These are phyloP conservation scores for Stenogyne calaminthoides DNA, from an alignment of 305 asterid species.

Conservation along the genomic window DNA sequence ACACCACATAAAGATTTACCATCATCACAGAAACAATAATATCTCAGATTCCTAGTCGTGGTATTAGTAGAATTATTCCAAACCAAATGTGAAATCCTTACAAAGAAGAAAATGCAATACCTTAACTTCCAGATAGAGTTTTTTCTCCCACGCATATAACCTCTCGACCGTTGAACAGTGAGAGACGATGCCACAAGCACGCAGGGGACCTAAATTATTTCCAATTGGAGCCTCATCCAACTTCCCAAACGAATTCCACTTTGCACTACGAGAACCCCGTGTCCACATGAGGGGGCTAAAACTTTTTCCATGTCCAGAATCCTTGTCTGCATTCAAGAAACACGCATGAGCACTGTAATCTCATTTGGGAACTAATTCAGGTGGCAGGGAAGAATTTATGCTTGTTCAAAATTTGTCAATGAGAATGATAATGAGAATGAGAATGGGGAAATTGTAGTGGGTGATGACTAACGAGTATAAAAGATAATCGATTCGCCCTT, in stretches of 20 bases:
- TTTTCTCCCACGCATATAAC: slow-evolving; percentile 85
- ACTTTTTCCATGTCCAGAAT: slow-evolving; percentile 43
- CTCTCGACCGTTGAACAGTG: slow-evolving; percentile 81
- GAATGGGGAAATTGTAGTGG: no score
- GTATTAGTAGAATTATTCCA: no score
- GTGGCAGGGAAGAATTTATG: no score
- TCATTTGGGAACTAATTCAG: not conserved
- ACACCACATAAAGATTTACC: not conserved
- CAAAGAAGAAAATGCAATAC: slow-evolving; percentile 36
- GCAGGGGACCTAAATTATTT: slow-evolving; percentile 32
- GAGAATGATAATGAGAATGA: no score
- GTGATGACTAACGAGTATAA: no score
- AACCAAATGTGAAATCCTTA: no score
- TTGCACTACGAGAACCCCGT: slow-evolving; percentile 63
- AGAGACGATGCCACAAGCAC: slow-evolving; percentile 35
- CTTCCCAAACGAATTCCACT: slow-evolving; percentile 73
- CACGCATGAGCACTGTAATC: not conserved
- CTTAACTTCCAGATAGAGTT: slow-evolving; percentile 80
- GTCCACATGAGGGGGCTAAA: slow-evolving; percentile 52
- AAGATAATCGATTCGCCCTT: no score
- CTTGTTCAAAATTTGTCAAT: no score
- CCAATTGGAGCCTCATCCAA: slow-evolving; percentile 54
- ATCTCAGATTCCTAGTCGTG: no score
- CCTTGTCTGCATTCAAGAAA: slow-evolving; percentile 35
- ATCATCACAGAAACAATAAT: no score